Conservation (phyloP, 345 rosid genomes). For the Lumnitzera racemosa region DNA sequence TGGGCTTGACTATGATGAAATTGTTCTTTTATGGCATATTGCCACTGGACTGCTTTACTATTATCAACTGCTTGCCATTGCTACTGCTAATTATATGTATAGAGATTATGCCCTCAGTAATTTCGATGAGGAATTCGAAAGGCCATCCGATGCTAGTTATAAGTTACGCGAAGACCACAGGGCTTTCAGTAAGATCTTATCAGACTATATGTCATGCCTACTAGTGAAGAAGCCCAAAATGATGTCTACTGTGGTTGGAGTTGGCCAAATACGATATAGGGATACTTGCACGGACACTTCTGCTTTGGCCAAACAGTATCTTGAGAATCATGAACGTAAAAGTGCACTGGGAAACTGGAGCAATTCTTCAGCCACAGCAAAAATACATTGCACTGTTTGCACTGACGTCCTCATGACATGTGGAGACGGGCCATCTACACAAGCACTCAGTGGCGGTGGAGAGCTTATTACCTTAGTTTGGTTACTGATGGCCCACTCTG, state of each 20-base stretch:
- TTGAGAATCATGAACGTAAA: too few relatives aligned
- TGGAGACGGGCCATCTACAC: too few relatives aligned
- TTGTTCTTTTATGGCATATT: constrained; percentile 43
- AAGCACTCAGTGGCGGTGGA: constrained; percentile 20
- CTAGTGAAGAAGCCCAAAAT: not conserved
- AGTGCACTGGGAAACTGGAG: too few relatives aligned
- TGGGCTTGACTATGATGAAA: constrained; percentile 40
- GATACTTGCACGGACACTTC: constrained; percentile 4
- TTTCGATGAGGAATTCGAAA: too few relatives aligned
- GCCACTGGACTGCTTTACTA: constrained; percentile 35
- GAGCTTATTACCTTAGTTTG: constrained; percentile 16
- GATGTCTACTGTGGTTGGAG: constrained; percentile 6
- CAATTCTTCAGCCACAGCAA: too few relatives aligned
- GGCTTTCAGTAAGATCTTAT: constrained; percentile 2
- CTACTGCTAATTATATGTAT: too few relatives aligned
- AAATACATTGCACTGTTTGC: too few relatives aligned
- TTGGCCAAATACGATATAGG: not conserved
- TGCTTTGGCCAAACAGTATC: too few relatives aligned
- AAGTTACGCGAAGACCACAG: not conserved
- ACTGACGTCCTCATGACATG: too few relatives aligned
- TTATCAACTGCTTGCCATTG: too few relatives aligned
- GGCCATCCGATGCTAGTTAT: too few relatives aligned
- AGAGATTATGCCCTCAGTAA: too few relatives aligned
- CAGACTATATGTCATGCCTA: constrained; percentile 4
- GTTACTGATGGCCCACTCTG: constrained; percentile 22